Evolutionary conservation across 306 rosid genomes (phyloP), one percentile per base, ranked within the genome.

Genomic region (Lagenaria siceraria): DNA sequence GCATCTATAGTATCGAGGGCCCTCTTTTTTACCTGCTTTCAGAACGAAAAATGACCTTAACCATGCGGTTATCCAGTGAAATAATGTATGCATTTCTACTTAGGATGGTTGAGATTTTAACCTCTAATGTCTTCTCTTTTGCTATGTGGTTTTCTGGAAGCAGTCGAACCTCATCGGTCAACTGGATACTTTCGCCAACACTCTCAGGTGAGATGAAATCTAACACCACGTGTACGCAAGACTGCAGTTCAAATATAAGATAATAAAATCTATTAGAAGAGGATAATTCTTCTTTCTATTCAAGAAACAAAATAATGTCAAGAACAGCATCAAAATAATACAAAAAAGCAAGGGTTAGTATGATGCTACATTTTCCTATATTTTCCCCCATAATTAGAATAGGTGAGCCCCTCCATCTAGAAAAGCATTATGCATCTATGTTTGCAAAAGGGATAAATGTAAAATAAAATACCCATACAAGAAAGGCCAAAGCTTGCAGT

Each of bases 201-300:
- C 87, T 90, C 84, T 96, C 99, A 0, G 99, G 96, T 38, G 99
- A 96, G 64, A 96, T 76, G 73, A 96, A 96, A 76, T 96, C 91
- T 87, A 90, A 74, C 51, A 87, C 92, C 86, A 96, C 99, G 84
- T 89, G 89, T 48, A 92, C 92, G 83, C 93, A 96, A 78, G 92
- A 85, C 98, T 96, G 98, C 83, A 83, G 27, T 56, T 46, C 61
- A 78, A 69, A 69, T 53, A 49, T 33, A 79, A 83, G 22, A 40
- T 63, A 4, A n/a, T 60, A 31, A 3, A 51, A 51, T n/a, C 2
- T 43, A 77, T 75, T 51, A 75, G 61, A 31, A 51, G 76, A 48
- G 22, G 42, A 0, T 48, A 9, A 5, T 70, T 70, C 56, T 70
- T 46, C 38, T 22, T 43, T 25, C 4, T 46, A 68, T 54, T 70